Evolutionary conservation across 164 flowering plant genomes (phyloP), one percentile per base, ranked within the genome.

Genomic region (Dillenia turbinata): DNA sequence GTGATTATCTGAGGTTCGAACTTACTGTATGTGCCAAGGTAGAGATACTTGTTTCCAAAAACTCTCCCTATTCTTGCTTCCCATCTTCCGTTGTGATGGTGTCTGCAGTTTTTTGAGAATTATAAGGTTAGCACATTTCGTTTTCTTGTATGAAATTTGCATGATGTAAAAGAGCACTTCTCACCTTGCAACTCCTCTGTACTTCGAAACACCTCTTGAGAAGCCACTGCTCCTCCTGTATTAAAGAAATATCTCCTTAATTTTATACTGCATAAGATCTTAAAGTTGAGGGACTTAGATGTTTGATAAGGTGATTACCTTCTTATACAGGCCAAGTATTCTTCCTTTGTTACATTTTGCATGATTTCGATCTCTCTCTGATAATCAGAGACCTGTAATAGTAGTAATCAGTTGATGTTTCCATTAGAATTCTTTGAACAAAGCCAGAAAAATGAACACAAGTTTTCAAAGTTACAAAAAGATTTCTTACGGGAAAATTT

Each of bases 1-100:
- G 14, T 47, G 56, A 11, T 33, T 5, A 33, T 5, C 7, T 33
- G 40, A 33, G 40, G 6, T 33, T 33, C 40, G 6, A 52, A 64
- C 77, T 79, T 44, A 84, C 86, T 60, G 71, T 84, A 82, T 24
- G 86, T 84, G 55, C 89, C 89, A 53, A 82, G 83, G 69, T 80
- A 81, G 52, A 87, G 87, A 66, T 87, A 87, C 72, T 87, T 85
- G 81, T 85, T 87, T 43, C 90, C 90, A 47, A 82, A 85, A 13
- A 82, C 89, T 64, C 90, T 79, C 16, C 90, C 89, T 9, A 82
- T 84, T 62, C 91, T 81, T 66, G 89, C 91, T 71, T 88, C 94
- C 88, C 91, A 88, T 79, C 89, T 78, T 22, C 89, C 88, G 70
- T 81, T 85, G 63, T 85, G 83, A 71, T 82, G 89, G 65, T 82